phyloP scores from a whole-genome alignment of 345 rosid genomes.

The Eucalyptus curtisii region DNA sequence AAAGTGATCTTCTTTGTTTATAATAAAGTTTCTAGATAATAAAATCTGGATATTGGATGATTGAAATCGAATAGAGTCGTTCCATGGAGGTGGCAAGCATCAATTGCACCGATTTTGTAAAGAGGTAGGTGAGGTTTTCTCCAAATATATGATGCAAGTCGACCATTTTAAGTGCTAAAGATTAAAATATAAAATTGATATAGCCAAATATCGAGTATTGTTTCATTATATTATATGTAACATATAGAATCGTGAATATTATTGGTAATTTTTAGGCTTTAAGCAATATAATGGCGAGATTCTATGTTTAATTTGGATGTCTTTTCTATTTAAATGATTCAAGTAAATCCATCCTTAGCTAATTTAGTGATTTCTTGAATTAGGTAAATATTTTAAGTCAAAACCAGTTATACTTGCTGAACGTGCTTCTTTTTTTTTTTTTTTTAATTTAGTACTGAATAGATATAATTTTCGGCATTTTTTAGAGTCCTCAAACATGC shows the following conservation, averaged over 20 bases:
- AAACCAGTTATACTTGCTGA: neutral
- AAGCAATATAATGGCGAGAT: rapidly evolving
- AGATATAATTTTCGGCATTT: neutral
- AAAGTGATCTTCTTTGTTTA: neutral
- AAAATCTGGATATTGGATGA: neutral
- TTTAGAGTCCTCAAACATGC: neutral
- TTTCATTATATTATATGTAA: neutral
- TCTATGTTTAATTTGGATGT: neutral
- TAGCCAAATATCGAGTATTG: rapidly evolving
- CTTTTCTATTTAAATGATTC: neutral
- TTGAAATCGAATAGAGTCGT: neutral
- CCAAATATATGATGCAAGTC: neutral
- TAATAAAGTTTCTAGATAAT: neutral
- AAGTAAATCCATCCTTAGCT: neutral
- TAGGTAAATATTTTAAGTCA: neutral
- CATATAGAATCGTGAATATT: neutral
- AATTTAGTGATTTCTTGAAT: neutral
- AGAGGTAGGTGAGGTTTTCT: neutral
- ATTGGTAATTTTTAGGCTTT: neutral
- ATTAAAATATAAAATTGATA: neutral
- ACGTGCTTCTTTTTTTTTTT: neutral
- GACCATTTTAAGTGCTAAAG: neutral
- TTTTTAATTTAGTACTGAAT: neutral
- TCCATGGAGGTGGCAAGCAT: neutral
- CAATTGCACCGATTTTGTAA: neutral